Evolutionary conservation across 208 protist genomes (phyloP).

Genomic region (Crithidia brevicula): DNA sequence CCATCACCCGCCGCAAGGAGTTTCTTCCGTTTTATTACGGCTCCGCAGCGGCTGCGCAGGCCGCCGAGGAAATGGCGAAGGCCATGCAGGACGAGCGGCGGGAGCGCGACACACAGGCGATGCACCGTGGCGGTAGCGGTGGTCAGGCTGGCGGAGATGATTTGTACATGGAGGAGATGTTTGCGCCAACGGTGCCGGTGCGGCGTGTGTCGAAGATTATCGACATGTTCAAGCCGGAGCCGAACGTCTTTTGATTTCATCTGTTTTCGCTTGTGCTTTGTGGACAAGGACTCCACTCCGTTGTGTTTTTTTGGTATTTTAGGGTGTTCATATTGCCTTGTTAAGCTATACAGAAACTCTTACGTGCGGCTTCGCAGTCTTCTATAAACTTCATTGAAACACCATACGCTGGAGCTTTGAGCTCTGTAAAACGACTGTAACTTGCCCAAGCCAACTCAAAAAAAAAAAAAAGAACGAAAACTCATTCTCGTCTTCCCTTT

Average conservation of each 20-base stretch:
- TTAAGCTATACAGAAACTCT: no score
- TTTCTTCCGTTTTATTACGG: conserved; percentile 41
- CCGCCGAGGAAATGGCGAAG: neutral
- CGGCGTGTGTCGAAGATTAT: conserved; percentile 20
- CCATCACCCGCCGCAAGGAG: conserved; percentile 22
- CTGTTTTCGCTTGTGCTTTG: no score
- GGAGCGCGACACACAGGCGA: neutral
- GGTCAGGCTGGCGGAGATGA: neutral
- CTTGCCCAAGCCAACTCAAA: no score
- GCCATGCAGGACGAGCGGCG: neutral
- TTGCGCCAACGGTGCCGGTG: conserved; percentile 15
- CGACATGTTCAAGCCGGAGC: conserved; percentile 22
- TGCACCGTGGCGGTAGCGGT: neutral
- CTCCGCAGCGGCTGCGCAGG: neutral
- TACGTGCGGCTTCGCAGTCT: no score
- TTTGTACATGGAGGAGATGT: conserved; percentile 10
- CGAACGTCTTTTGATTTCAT: conserved; percentile 2
- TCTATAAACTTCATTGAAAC: no score
- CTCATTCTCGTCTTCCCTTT: conserved; percentile 9
- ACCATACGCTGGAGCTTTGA: no score
- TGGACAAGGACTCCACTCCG: no score
- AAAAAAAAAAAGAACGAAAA: no score
- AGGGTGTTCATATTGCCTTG: no score
- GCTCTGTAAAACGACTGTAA: no score
- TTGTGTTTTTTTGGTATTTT: no score